These are phyloP conservation scores for Populus tomentosa DNA, from an alignment of 441 rosid species.

Conservation along the genomic window DNA sequence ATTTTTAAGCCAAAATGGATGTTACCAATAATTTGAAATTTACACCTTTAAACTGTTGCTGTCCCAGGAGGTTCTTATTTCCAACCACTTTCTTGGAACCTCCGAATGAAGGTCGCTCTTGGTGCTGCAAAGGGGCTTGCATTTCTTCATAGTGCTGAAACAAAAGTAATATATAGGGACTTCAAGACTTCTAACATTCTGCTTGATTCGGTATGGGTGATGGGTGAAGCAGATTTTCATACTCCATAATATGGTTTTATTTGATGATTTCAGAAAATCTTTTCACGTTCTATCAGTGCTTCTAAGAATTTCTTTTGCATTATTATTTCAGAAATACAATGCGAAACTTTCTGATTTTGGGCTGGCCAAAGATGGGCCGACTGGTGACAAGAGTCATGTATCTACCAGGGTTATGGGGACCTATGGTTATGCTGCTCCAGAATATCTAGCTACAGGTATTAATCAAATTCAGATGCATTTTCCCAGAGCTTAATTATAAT, in stretches of 20 bases:
- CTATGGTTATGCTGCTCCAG: constrained; percentile 90
- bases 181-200: constrained; percentile 82
- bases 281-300: neutral
- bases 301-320: constrained; percentile 10
- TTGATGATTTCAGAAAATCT: neutral
- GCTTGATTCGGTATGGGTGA: constrained; percentile 61
- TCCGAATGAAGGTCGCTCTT: constrained; percentile 77
- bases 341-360: constrained; percentile 97
- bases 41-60: neutral
- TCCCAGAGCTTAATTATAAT: neutral
- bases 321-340: constrained; percentile 55
- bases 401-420: constrained; percentile 92
- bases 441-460: constrained; percentile 78
- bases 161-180: constrained; percentile 78
- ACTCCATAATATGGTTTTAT: neutral
- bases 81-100: constrained; percentile 88
- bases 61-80: constrained; percentile 77
- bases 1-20: neutral
- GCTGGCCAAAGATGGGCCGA: constrained; percentile 94
- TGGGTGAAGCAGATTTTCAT: constrained; percentile 8
- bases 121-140: constrained; percentile 94
- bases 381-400: constrained; percentile 81
- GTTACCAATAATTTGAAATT: neutral
- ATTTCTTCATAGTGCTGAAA: constrained; percentile 70
- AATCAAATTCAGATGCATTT: neutral